phyloP scores from a whole-genome alignment of 1,284 basidiomycete species.

The Apiotrichum montevideense region DNA sequence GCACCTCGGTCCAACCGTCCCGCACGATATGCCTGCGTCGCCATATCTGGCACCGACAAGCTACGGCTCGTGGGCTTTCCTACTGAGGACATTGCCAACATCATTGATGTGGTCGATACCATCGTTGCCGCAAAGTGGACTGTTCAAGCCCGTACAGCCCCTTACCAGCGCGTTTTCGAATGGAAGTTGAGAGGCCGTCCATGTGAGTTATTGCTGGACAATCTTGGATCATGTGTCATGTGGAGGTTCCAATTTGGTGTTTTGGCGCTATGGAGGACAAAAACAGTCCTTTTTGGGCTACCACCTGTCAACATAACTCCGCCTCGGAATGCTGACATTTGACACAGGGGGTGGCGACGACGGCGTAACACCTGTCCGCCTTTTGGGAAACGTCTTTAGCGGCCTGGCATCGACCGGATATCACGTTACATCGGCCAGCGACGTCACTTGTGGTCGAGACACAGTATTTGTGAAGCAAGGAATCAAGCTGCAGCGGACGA shows the following conservation, averaged over 20 bases:
- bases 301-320: no score
- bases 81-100: not conserved
- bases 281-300: no score
- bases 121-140: not conserved
- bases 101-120: constrained; percentile 1
- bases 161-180: constrained; percentile 20
- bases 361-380: constrained; percentile 25
- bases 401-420: constrained; percentile 24
- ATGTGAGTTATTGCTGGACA: constrained; percentile 18
- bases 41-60: constrained; percentile 3
- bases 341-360: constrained; percentile 30
- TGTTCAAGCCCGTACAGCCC: not conserved
- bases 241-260: no score
- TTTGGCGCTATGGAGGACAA: no score
- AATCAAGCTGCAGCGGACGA: constrained; percentile 21
- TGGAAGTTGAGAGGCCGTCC: constrained; percentile 33
- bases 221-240: no score
- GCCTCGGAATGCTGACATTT: not conserved
- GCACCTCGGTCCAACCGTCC: not conserved
- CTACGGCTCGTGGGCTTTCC: constrained; percentile 1
- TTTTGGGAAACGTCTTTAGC: constrained; percentile 22
- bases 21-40: constrained; percentile 1
- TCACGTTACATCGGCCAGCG: constrained; percentile 11
- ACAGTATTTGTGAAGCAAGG: constrained; percentile 30
- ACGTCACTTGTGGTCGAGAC: constrained; percentile 18